phyloP scores from a whole-genome alignment of 352 stramenopile genomes.

The Globisporangium takayamanum region DNA sequence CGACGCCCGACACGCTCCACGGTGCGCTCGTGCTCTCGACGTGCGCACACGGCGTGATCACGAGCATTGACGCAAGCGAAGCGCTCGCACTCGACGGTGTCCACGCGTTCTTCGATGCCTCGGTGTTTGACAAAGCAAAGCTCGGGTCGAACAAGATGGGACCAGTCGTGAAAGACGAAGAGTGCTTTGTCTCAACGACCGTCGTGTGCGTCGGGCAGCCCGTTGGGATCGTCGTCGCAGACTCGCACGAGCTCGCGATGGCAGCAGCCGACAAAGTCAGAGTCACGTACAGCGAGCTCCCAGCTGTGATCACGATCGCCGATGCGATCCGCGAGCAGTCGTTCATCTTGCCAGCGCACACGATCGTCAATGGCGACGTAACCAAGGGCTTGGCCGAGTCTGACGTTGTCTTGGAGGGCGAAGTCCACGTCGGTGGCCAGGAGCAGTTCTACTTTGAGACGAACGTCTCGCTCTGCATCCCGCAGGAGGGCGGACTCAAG shows the following conservation, averaged over 20 bases:
- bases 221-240: constrained; percentile 76
- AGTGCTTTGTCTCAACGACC: constrained; percentile 72
- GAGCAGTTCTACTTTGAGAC: constrained; percentile 97
- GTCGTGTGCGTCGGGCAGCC: constrained; percentile 77
- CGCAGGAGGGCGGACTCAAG: constrained; percentile 87
- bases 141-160: constrained; percentile 80
- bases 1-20: constrained; percentile 84
- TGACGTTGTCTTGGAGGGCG: constrained; percentile 79
- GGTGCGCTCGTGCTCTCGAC: constrained; percentile 90
- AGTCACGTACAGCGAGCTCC: constrained; percentile 86
- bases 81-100: constrained; percentile 88
- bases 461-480: constrained; percentile 75
- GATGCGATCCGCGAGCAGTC: constrained; percentile 91
- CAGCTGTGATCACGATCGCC: constrained; percentile 91
- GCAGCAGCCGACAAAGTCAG: constrained; percentile 75
- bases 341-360: constrained; percentile 84
- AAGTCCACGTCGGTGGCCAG: constrained; percentile 88
- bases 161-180: constrained; percentile 79
- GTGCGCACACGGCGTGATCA: constrained; percentile 70
- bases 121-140: constrained; percentile 49
- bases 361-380: constrained; percentile 82
- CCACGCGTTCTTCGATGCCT: constrained; percentile 77
- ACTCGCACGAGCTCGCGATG: constrained; percentile 73
- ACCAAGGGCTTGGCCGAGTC: constrained; percentile 56
- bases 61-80: constrained; percentile 77